Evolutionary conservation across 2,329 filamentous ascomycete genomes (phyloP), one percentile per base, ranked within the genome.

Genomic region (Thelonectria olida): DNA sequence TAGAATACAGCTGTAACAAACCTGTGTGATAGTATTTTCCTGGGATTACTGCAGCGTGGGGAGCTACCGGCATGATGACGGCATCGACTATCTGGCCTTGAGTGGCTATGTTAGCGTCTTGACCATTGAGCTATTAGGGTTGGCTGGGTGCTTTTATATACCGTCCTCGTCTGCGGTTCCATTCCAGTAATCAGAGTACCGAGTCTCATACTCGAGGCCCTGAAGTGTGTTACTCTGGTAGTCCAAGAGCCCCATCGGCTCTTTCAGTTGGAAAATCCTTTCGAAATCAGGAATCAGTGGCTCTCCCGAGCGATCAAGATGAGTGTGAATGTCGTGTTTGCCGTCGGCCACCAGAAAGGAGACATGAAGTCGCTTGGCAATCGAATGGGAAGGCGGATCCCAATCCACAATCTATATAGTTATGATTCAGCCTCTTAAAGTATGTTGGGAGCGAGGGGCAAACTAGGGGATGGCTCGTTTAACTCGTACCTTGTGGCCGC

Each of bases 141-240:
- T n/a, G n/a, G n/a, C n/a, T 36, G 2, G 0, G 3, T 10, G 5
- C 9, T 15, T 2, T 4, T 57, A 75, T 2, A 76, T 85, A 23
- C 80, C 81, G 0, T 84, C 86, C n/a, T 78, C 47, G 4, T 78
- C 73, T 0, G 74, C 77, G 0, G 85, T 88, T 13, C 78, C 81
- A 62, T 88, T 88, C 87, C 86, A 89, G 68, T 88, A 90, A 52
- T 90, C 86, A 73, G 87, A 81, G 64, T 90, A 90, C 17, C 79
- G 74, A 59, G 84, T 84, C 67, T 88, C 85, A 50, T 81, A 85
- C 23, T 83, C 78, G 1, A 87, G 79, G 59, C 86, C 86, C 15
- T 75, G 73, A 2, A 88, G 73, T 6, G 88, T 89, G 47, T 81
- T 66, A 67, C 81, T 60, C 64, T 77, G 78, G 56, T 70, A 83